Evolutionary conservation across 495 filamentous ascomycete genomes (phyloP), one percentile per base, ranked within the genome.

Genomic region (Penicillium herquei): DNA sequence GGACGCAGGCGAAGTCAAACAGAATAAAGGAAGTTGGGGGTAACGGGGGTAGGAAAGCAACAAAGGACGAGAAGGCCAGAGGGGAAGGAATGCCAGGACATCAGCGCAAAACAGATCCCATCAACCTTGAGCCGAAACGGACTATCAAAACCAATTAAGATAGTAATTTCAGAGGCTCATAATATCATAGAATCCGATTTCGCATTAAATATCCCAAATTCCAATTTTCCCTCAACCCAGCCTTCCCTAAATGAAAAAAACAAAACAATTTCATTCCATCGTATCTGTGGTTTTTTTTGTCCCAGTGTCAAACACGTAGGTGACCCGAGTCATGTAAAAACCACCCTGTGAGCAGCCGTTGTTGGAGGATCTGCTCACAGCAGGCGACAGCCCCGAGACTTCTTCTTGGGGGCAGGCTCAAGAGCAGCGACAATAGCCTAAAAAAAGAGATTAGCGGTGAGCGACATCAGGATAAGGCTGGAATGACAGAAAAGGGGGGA

Each of bases 381-480:
- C 62, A 79, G 56, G 51, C 72, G 68, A 55, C 76, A 79, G 43
- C 65, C 59, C 51, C 69, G 73, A 54, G 63, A 63, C 77, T 87
- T 87, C 79, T 89, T 90, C 51, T 83, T 82, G 34, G 81, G 77
- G 8, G 90, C 88, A n/a, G 90, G 90, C 70, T 95, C 90, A 40
- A 95, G 81, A 3, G 90, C 90, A 50, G 91, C 91, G 49, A 96
- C 91, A 62, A 96, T 96, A 16, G 91, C 91, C 90, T 95, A 59
- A 47, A 13, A 37, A n/a, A 2, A 33, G 13, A 16, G 18, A 39
- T 57, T 16, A 65, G 42, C 51, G 51, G 55, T 53, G 56, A 49
- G 14, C 50, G 46, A 55, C 14, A 48, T 21, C 31, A 46, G 33
- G 40, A 33, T 37, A 37, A 37, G 34, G 9, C 34, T 37, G 34